A percentile compares a stretch with the other conserved stretches of the same genome.
These are phyloP conservation scores for Botryotinia narcissicola DNA, from an alignment of 2,329 filamentous ascomycete species.

Conservation along the genomic window DNA sequence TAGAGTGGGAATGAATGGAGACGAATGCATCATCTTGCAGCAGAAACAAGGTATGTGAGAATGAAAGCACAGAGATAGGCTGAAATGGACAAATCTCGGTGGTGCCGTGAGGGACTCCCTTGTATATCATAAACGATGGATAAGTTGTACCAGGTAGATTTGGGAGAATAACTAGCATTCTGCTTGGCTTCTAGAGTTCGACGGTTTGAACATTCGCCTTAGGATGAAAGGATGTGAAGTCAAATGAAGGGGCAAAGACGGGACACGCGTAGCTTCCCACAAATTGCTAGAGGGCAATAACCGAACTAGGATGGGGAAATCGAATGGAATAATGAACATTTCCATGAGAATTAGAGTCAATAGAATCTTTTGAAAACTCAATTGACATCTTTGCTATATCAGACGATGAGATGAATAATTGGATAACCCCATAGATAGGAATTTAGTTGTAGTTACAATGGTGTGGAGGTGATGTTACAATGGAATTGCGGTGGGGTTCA, in stretches of 20 bases:
- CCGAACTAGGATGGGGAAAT: neutral
- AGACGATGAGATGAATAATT: neutral
- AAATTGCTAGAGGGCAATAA: neutral
- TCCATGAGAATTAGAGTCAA: neutral
- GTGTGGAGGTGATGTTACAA: slow-evolving; percentile 9
- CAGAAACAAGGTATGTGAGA: neutral
- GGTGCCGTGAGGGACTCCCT: slow-evolving; percentile 8
- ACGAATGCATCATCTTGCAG: slow-evolving; percentile 12
- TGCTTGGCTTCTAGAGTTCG: neutral
- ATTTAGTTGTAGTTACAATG: neutral
- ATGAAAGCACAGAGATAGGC: neutral
- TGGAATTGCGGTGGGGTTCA: neutral
- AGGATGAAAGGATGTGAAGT: neutral
- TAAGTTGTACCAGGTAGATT: neutral
- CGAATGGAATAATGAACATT: neutral
- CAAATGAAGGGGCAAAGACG: neutral
- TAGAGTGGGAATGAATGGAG: slow-evolving; percentile 10
- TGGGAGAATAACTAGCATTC: neutral
- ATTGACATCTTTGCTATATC: neutral
- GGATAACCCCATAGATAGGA: neutral
- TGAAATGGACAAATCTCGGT: slow-evolving; percentile 3
- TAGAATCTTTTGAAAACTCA: neutral
- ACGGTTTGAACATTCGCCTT: neutral
- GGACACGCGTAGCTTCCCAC: neutral
- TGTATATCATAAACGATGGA: slow-evolving; percentile 10